A percentile compares a stretch with the other conserved stretches of the same genome.
Conservation (phyloP, 257 asterid genomes). For the Ilex aquifolium region DNA sequence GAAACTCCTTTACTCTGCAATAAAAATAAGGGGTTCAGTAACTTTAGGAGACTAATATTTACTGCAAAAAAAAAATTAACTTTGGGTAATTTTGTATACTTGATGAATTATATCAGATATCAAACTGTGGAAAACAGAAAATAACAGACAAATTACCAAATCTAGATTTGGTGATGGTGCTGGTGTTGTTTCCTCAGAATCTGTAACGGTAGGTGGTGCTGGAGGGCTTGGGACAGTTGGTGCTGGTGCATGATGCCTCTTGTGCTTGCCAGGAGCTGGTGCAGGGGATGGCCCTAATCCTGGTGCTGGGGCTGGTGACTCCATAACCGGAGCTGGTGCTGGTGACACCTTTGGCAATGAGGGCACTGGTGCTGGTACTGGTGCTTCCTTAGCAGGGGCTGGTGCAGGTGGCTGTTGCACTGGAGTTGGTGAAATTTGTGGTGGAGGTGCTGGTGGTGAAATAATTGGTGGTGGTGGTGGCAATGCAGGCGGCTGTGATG, state of each 20-base stretch:
- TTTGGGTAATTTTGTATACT: constrained; percentile 1
- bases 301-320: constrained; percentile 49
- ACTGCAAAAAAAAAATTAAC: no score
- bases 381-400: constrained; percentile 36
- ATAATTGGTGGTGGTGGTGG: constrained; percentile 24
- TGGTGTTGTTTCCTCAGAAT: constrained; percentile 55
- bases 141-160: constrained; percentile 42
- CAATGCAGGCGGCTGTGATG: constrained; percentile 41
- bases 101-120: background rate
- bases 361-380: constrained; percentile 41
- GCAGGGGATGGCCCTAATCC: constrained; percentile 51
- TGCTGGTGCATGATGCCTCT: constrained; percentile 70
- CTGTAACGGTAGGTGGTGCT: constrained; percentile 67
- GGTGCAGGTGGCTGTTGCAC: constrained; percentile 43
- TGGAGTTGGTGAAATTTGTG: constrained; percentile 35
- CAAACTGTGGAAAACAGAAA: background rate
- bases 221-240: constrained; percentile 87
- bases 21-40: constrained; percentile 15
- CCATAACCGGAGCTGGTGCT: constrained; percentile 42
- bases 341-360: constrained; percentile 35
- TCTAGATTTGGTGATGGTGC: constrained; percentile 80
- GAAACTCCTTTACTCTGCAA: constrained; percentile 61
- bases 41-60: constrained; percentile 1
- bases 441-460: constrained; percentile 40
- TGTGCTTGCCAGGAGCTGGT: constrained; percentile 40